Evolutionary conservation across 441 rosid genomes (phyloP).

Genomic region (Daphne laureola): DNA sequence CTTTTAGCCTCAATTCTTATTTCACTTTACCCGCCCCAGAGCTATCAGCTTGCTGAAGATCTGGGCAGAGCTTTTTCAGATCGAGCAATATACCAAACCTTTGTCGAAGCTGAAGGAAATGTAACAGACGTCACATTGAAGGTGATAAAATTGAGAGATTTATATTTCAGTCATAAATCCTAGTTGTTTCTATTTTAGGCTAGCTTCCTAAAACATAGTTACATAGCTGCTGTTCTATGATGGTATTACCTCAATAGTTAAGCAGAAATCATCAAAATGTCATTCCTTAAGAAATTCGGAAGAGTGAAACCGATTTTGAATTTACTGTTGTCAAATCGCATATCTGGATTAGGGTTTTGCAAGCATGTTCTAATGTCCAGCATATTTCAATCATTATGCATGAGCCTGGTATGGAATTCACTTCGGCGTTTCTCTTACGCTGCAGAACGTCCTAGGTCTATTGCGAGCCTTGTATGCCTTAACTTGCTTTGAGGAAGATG

Average conservation of each 20-base stretch:
- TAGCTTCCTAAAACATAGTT: too few relatives aligned
- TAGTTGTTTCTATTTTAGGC: too few relatives aligned
- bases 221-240: too few relatives aligned
- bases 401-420: conserved; percentile 3
- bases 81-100: conserved; percentile 50
- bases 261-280: too few relatives aligned
- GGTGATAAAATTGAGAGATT: conserved; percentile 26
- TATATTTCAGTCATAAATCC: too few relatives aligned
- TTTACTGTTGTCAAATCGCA: too few relatives aligned
- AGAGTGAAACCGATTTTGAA: too few relatives aligned
- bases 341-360: not conserved
- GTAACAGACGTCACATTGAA: conserved; percentile 44
- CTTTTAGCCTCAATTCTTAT: conserved; percentile 11
- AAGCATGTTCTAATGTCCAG: not conserved
- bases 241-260: too few relatives aligned
- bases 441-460: conserved; percentile 50
- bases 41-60: conserved; percentile 82
- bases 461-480: conserved; percentile 71
- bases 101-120: conserved; percentile 51
- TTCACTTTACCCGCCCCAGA: conserved; percentile 27
- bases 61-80: conserved; percentile 88
- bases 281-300: too few relatives aligned
- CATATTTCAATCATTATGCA: not conserved
- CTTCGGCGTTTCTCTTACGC: conserved; percentile 5
- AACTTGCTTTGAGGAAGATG: conserved; percentile 67